phyloP scores from a whole-genome alignment of 768 basidiomycete genomes.

The Krasilnikovozyma curviuscula region DNA sequence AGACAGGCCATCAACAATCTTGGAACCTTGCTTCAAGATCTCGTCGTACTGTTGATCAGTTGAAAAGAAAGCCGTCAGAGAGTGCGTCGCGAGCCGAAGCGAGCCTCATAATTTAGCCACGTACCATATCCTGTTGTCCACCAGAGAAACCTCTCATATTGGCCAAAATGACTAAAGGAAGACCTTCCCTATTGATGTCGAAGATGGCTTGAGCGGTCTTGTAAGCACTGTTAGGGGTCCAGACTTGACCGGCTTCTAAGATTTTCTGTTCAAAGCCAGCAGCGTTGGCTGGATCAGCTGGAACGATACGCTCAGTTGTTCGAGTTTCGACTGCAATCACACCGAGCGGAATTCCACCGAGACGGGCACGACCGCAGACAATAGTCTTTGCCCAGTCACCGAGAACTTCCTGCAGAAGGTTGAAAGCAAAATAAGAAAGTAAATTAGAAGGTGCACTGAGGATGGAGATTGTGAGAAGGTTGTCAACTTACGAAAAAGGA shows the following conservation, averaged over 20 bases:
- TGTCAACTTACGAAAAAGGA: conserved; percentile 41
- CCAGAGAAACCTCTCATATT: conserved; percentile 99
- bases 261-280: conserved; percentile 90
- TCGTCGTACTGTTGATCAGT: conserved; percentile 57
- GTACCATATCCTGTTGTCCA: conserved; percentile 86
- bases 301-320: conserved; percentile 86
- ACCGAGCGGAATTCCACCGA: conserved; percentile 92
- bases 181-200: conserved; percentile 90
- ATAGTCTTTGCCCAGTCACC: conserved; percentile 99
- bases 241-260: conserved; percentile 94
- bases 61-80: conserved; percentile 4
- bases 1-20: conserved; percentile 94
- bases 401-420: conserved; percentile 57
- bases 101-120: conserved; percentile 14
- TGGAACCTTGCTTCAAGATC: conserved; percentile 87
- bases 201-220: conserved; percentile 99
- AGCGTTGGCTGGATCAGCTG: conserved; percentile 94
- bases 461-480: neutral
- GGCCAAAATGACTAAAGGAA: conserved; percentile 94
- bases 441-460: too few species aligned
- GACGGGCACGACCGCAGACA: conserved; percentile 82
- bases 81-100: neutral
- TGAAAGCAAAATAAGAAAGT: neutral
- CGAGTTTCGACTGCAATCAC: conserved; percentile 93
- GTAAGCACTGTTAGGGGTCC: conserved; percentile 98